Conservation (phyloP, 371 early-diverging fungal genomes). For the Lichtheimia corymbifera region DNA sequence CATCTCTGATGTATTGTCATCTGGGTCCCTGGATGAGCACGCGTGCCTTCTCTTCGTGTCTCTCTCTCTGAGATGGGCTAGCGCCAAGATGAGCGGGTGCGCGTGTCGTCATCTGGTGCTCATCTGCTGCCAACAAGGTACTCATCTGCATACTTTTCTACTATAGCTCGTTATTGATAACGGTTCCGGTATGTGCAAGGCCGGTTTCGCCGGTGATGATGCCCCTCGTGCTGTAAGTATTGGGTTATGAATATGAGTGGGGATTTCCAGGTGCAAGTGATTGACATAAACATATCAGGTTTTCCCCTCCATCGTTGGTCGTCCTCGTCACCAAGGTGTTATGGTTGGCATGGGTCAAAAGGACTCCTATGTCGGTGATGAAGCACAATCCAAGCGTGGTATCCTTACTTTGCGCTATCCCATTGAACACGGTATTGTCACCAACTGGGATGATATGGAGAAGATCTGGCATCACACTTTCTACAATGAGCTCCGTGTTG, state of each 20-base stretch:
- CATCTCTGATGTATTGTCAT: background rate
- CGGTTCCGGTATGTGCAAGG: conserved; percentile 99
- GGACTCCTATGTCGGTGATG: conserved; percentile 99
- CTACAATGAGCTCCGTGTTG: conserved; percentile 81
- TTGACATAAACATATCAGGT: conserved; percentile 53
- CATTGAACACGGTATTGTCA: conserved; percentile 99
- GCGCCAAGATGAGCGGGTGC: too few relatives aligned
- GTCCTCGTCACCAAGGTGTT: conserved; percentile 99
- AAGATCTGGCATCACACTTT: conserved; percentile 99
- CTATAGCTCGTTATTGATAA: conserved; percentile 88
- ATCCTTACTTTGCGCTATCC: conserved; percentile 99
- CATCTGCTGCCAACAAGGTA: conserved; percentile 5
- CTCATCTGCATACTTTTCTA: conserved; percentile 8
- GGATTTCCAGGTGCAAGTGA: too few relatives aligned
- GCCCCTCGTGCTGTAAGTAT: conserved; percentile 97
- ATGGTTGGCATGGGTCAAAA: conserved; percentile 99
- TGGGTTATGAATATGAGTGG: background rate
- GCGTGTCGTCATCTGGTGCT: conserved; percentile 13
- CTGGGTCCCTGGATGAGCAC: background rate
- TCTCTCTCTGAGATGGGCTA: background rate
- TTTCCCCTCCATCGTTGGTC: conserved; percentile 99
- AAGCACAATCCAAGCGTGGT: conserved; percentile 99
- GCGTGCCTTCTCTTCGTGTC: background rate
- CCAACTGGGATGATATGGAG: conserved; percentile 99
- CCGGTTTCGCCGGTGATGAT: conserved; percentile 99